Percentiles rank a stretch among this genome's conserved stretches.
Evolutionary conservation across 2,329 filamentous ascomycete species (phyloP).

Genomic region (Colletotrichum noveboracense): DNA sequence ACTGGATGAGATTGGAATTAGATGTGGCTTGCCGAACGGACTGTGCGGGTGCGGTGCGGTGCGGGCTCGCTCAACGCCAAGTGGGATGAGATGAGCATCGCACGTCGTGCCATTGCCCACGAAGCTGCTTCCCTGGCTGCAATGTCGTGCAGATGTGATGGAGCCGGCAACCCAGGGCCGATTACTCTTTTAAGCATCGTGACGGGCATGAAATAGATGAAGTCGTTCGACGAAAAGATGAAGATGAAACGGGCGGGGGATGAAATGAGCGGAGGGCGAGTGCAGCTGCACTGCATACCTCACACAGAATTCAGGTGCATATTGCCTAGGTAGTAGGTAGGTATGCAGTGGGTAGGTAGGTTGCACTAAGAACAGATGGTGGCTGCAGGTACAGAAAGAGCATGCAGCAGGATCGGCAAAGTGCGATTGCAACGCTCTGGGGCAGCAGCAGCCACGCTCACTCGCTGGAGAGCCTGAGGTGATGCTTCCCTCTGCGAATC

Average conservation of each 20-base stretch:
- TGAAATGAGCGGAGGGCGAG: constrained; percentile 2
- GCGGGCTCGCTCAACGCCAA: not conserved
- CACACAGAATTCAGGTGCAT: not conserved
- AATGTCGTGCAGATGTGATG: constrained; percentile 17
- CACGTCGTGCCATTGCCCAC: not conserved
- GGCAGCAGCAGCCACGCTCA: not conserved
- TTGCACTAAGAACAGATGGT: not conserved
- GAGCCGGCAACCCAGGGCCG: not conserved
- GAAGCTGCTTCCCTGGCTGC: not conserved
- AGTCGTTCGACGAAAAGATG: constrained; percentile 6
- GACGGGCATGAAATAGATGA: not conserved
- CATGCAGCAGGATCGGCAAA: not conserved
- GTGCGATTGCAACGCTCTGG: not conserved
- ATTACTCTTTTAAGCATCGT: not conserved
- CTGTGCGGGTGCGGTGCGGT: not conserved
- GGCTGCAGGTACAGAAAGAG: constrained; percentile 5
- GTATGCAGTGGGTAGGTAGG: not conserved
- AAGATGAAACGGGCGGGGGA: constrained; percentile 13
- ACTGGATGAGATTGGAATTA: not conserved
- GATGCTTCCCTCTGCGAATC: not conserved
- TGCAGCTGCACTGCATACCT: constrained; percentile 7
- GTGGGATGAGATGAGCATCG: not conserved
- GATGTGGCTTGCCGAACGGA: not conserved
- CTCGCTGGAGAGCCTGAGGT: not conserved
- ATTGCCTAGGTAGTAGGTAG: too few species aligned